Evolutionary conservation across 495 filamentous ascomycete genomes (phyloP).

Genomic region (Xylaria curta): DNA sequence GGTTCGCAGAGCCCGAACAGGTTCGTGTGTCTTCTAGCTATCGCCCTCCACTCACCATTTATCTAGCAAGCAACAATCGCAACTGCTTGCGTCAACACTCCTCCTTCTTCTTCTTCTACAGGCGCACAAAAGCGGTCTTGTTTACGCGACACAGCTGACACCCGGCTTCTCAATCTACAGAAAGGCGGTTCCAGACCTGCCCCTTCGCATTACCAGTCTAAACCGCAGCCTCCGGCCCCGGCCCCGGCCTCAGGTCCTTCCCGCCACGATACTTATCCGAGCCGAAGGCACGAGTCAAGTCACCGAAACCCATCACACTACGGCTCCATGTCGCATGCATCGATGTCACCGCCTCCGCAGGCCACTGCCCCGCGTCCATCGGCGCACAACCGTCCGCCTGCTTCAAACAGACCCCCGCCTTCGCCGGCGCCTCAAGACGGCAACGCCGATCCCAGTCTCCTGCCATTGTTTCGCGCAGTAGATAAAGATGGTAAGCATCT

Average conservation of each 20-base stretch:
- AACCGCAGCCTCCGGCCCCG: slow-evolving; percentile 38
- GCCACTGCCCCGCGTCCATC: slow-evolving; percentile 55
- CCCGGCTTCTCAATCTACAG: slow-evolving; percentile 31
- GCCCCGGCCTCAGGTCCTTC: slow-evolving; percentile 31
- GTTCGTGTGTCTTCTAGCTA: slow-evolving; percentile 52
- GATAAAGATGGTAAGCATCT: slow-evolving; percentile 73
- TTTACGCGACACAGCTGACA: slow-evolving; percentile 30
- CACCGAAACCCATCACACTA: slow-evolving; percentile 31
- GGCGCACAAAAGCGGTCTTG: neutral
- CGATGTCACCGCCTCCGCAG: slow-evolving; percentile 49
- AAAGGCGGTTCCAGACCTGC: slow-evolving; percentile 39
- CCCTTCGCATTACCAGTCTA: slow-evolving; percentile 49
- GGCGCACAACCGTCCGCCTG: slow-evolving; percentile 58
- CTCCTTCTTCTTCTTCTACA: neutral
- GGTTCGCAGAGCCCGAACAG: slow-evolving; percentile 94
- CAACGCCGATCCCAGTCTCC: slow-evolving; percentile 73
- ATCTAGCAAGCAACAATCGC: neutral
- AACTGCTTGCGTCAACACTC: neutral
- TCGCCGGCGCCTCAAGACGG: slow-evolving; percentile 66
- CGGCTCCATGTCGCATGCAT: slow-evolving; percentile 34
- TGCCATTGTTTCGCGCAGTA: slow-evolving; percentile 88
- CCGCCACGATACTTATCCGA: slow-evolving; percentile 36
- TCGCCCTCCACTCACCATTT: slow-evolving; percentile 5
- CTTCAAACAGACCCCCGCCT: slow-evolving; percentile 67
- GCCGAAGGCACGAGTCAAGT: slow-evolving; percentile 17